These are phyloP conservation scores for Babesia sp. DNA, from an alignment of 169 alveolate species.

Conservation along the genomic window DNA sequence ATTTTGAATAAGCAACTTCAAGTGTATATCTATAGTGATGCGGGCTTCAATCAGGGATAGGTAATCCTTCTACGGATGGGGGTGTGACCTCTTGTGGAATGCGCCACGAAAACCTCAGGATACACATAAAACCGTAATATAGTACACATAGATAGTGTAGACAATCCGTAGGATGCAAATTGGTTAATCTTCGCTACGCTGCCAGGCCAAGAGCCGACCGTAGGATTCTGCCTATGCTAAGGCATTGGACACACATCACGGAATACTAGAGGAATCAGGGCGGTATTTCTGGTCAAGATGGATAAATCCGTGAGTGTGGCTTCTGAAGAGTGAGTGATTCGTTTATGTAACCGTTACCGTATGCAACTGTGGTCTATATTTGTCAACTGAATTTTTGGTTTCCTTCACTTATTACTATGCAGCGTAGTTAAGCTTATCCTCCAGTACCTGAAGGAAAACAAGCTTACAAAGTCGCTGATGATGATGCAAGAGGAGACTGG, in stretches of 20 bases:
- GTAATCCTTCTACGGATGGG: constrained; percentile 8
- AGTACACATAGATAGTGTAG: neutral
- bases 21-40: neutral
- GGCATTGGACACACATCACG: neutral
- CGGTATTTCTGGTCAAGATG: neutral
- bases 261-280: neutral
- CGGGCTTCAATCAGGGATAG: neutral
- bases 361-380: too few relatives aligned
- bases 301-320: constrained; percentile 31
- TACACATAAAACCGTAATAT: neutral
- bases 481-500: constrained; percentile 77
- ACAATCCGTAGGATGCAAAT: neutral
- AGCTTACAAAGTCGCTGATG: constrained; percentile 66
- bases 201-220: neutral
- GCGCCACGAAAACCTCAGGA: neutral
- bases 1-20: neutral
- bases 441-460: constrained; percentile 76
- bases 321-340: constrained; percentile 23
- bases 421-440: constrained; percentile 69
- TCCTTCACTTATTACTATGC: constrained; percentile 2
- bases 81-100: constrained; percentile 12
- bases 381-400: too few relatives aligned
- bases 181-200: neutral
- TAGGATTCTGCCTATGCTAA: neutral
- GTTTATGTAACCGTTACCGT: neutral